Evolutionary conservation across 352 stramenopile species (phyloP), one percentile per base, ranked within the genome.

Genomic region (Elongisporangium prolatum): DNA sequence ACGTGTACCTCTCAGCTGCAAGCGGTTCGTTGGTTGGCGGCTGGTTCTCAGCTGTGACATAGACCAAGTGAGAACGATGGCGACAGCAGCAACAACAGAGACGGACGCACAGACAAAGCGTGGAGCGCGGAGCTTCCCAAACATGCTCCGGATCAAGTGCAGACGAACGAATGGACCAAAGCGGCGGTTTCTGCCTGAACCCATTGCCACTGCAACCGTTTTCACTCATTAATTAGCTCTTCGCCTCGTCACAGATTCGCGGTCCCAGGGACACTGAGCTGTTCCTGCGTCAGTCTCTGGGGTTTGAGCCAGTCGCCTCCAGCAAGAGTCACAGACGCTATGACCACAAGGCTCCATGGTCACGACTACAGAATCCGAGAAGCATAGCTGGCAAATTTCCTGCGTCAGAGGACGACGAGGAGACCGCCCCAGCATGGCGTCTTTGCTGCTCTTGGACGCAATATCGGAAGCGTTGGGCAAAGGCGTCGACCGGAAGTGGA

Each of bases 261-360:
- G 75, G 69, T 89, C 80, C 80, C 80, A 88, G 9, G 80, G 80
- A 66, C 80, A 89, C 55, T 77, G 34, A 16, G 34, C 34, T 44
- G 2, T 44, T 0, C 17, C 34, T 54, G 16, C 67, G 66, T 40
- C 52, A 40, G 20, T 34, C 49, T 25, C 65, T 59, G 13, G 18
- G 59, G 21, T 21, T n/a, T 50, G 52, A 9, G 16, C 48, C 9
- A 75, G 56, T 25, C 75, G 52, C 52, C 34, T 38, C 71, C 70
- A 61, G 67, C 67, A 73, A 52, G 56, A 60, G n/a, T 51, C 52
- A 54, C 80, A 89, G 3, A 89, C 75, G 0, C 54, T 56, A 47
- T 89, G 80, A 14, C 59, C 56, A 24, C 80, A 89, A 52, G 73
- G 77, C 21, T 80, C 66, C 80, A 89, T 85, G 10, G 68, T 60